Percentiles rank a stretch among this genome's conserved stretches.
Conservation (phyloP, 2,329 filamentous ascomycete genomes). For the Drechmeria coniospora region DNA sequence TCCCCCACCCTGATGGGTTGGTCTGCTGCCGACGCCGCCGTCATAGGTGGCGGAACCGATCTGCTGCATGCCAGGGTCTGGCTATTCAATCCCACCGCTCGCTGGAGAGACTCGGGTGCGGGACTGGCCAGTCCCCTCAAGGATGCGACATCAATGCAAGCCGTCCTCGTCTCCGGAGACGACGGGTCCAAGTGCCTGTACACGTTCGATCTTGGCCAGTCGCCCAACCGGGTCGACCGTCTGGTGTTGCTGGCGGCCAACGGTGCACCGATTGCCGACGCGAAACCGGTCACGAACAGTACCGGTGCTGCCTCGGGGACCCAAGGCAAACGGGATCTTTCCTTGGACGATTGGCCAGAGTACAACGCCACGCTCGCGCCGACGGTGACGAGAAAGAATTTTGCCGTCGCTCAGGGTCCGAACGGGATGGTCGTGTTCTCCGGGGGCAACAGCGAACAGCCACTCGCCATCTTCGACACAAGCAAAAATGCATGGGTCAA, state of each 20-base stretch:
- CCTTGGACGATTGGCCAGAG: constrained; percentile 51
- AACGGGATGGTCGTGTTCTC: constrained; percentile 59
- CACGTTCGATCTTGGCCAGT: constrained; percentile 57
- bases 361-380: constrained; percentile 69
- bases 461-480: constrained; percentile 64
- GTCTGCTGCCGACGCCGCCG: constrained; percentile 52
- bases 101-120: constrained; percentile 54
- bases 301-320: constrained; percentile 11
- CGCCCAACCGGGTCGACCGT: constrained; percentile 61
- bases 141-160: constrained; percentile 39
- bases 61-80: constrained; percentile 48
- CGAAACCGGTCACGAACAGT: constrained; percentile 23
- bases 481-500: constrained; percentile 66
- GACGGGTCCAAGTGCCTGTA: constrained; percentile 69
- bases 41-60: constrained; percentile 51
- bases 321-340: constrained; percentile 26
- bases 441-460: constrained; percentile 53
- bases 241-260: constrained; percentile 48
- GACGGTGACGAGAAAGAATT: constrained; percentile 43
- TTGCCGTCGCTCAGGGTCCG: constrained; percentile 52
- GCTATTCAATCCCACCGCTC: constrained; percentile 46
- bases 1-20: constrained; percentile 61
- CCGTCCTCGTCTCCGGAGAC: constrained; percentile 50
- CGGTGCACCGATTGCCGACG: constrained; percentile 35
- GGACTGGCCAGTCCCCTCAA: constrained; percentile 45